Base-by-base conservation (phyloP, 1,284 basidiomycete species). In the Tilletia setariae region DNA sequence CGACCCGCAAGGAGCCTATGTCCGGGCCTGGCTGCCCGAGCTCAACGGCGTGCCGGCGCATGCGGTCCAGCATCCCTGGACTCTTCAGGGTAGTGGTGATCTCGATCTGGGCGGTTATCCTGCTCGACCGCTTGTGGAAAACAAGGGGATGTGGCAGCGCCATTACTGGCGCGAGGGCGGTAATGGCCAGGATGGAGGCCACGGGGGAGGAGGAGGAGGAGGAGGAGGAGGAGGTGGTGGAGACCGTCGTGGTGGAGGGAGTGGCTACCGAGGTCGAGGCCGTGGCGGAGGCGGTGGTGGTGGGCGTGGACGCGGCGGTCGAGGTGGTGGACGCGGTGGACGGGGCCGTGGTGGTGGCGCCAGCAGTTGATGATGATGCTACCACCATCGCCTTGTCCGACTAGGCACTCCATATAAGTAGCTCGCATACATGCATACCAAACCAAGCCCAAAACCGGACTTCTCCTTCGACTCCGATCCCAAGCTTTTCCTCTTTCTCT, bases 201-300 rank as follows among this genome's bases (percentile, higher is more conserved):
- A 30, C 4, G 61, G 84, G 75, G 40, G 69, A 73, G 71, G 89
- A 86, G 74, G 83, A 86, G 71, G 89, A 65, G 56, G 72, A 43
- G 63, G 70, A 2, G 70, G 72, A 1, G 47, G 56, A 21, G n/a
- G 67, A 32, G 66, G 74, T 15, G 51, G 70, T 16, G 62, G 65
- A 11, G 46, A 32, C 62, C 21, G 47, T 43, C 49, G 53, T 61
- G 65, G 65, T 16, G 59, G 64, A 30, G 19, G 43, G 23, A 40
- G 64, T 19, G 32, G 68, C 28, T 19, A 30, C 15, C 32, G 56
- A 30, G 56, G 51, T 25, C 51, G 51, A 25, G 51, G 51, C 28
- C 51, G 51, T 3, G 51, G 51, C 51, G 51, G 51, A 1, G 51
- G 28, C 16, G 21, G 51, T 25, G 11, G n/a, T 7, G 51, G 35